phyloP scores from a whole-genome alignment of 2,329 filamentous ascomycete genomes.

The Ceratocystis huliohia region DNA sequence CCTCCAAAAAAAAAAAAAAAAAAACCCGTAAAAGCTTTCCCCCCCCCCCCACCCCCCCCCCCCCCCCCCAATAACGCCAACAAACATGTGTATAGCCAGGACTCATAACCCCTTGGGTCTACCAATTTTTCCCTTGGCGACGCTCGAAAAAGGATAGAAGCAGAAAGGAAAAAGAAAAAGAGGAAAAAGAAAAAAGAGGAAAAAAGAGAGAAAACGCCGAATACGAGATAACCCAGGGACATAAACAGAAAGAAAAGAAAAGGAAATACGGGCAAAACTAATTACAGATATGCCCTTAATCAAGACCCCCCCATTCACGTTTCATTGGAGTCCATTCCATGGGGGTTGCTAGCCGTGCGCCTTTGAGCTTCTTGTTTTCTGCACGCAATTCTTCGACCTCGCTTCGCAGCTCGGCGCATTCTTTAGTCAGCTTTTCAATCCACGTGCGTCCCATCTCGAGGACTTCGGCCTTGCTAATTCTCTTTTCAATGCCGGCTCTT shows the following conservation, averaged over 20 bases:
- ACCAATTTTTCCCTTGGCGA: background rate
- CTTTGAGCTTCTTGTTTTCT: slow-evolving; percentile 12
- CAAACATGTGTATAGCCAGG: background rate
- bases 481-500: slow-evolving; percentile 23
- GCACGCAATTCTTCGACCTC: slow-evolving; percentile 7
- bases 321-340: slow-evolving; percentile 7
- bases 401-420: slow-evolving; percentile 26
- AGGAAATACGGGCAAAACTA: background rate
- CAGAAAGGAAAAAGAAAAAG: background rate
- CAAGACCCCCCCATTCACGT: slow-evolving; percentile 11
- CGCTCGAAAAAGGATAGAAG: background rate
- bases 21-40: no score
- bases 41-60: no score
- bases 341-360: background rate
- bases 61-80: background rate
- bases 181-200: background rate
- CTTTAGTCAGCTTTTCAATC: slow-evolving; percentile 32
- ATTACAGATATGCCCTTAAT: background rate
- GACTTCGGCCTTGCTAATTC: slow-evolving; percentile 35
- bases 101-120: background rate
- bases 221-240: background rate
- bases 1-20: no score
- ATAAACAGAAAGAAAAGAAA: background rate
- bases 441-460: slow-evolving; percentile 35
- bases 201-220: background rate